Percentiles rank a stretch among this genome's conserved stretches.
These are phyloP conservation scores for Xylaria telfairii DNA, from an alignment of 495 filamentous ascomycete genomes.

Conservation along the genomic window DNA sequence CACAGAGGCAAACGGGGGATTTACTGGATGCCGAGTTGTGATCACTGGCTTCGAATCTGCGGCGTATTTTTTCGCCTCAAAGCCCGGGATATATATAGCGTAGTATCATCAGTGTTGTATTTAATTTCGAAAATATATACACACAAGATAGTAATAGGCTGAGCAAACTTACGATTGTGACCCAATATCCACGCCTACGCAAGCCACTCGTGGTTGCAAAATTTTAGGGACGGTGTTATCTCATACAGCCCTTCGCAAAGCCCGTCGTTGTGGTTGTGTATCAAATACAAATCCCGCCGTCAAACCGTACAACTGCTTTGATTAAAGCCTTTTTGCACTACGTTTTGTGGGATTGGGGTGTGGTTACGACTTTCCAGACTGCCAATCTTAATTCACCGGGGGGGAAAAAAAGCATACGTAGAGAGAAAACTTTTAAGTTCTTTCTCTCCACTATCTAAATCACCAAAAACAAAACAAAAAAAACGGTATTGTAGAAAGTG, in stretches of 20 bases:
- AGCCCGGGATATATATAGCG: not conserved
- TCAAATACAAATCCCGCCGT: not conserved
- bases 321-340: too few species aligned
- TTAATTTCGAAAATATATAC: constrained; percentile 1
- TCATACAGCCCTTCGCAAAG: not conserved
- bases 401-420: not conserved
- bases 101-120: not conserved
- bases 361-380: not conserved
- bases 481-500: too few species aligned
- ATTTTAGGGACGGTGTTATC: not conserved
- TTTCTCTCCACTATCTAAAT: not conserved
- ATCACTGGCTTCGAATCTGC: not conserved
- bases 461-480: not conserved
- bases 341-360: too few species aligned
- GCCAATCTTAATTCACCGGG: not conserved
- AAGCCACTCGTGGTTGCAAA: not conserved
- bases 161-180: not conserved
- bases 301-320: not conserved
- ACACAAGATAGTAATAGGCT: too few species aligned
- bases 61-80: not conserved
- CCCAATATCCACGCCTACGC: not conserved
- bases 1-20: not conserved
- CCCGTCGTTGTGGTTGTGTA: not conserved
- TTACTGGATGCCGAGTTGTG: not conserved
- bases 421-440: not conserved